Evolutionary conservation across 192 early-diverging fungal species (phyloP).

Genomic region (Oehlia diaphana): DNA sequence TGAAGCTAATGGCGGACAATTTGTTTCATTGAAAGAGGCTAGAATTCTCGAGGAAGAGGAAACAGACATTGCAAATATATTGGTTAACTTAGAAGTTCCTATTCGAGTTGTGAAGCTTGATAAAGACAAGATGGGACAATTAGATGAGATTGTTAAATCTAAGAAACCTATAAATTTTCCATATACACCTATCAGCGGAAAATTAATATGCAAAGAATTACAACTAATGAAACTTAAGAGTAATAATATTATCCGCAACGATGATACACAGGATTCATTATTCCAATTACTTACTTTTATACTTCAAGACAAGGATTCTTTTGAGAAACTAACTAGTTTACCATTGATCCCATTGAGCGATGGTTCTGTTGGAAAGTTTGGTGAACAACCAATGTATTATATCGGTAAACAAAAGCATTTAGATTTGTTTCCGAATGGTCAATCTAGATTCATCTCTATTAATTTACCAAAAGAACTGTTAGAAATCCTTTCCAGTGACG

Average conservation of each 20-base stretch:
- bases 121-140: neutral
- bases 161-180: neutral
- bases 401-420: neutral
- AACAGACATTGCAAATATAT: neutral
- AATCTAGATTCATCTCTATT: neutral
- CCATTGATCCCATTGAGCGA: neutral
- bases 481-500: neutral
- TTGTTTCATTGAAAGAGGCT: neutral
- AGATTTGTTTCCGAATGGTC: conserved; percentile 1
- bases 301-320: neutral
- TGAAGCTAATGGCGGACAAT: neutral
- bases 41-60: neutral
- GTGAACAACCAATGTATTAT: neutral
- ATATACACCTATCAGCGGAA: neutral
- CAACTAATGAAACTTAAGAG: neutral
- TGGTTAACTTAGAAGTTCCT: neutral
- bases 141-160: neutral
- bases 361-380: neutral
- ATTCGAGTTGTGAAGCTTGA: neutral
- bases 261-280: neutral
- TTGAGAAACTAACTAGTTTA: neutral
- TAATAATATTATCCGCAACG: neutral
- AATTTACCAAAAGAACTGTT: neutral
- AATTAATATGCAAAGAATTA: neutral
- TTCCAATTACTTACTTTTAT: neutral